Base-by-base conservation (phyloP, 768 basidiomycete species). In the Mycena pura region DNA sequence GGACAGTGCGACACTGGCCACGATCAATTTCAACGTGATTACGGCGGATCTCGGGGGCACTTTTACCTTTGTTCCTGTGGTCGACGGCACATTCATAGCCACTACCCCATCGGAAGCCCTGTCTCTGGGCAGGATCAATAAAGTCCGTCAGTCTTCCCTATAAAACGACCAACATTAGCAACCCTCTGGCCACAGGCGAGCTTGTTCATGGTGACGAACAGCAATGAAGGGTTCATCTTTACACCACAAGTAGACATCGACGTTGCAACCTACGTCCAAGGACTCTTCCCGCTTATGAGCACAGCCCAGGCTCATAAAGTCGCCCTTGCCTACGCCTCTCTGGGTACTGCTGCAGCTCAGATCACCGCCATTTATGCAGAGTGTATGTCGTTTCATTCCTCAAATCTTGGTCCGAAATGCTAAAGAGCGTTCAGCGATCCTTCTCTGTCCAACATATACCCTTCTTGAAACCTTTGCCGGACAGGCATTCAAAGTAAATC, bases 1-100 rank as follows among this genome's bases (percentile, higher is more conserved):
- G 14, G 43, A 60, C 15, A 22, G 31, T 28, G 47, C 47, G 2
- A 50, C 28, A 2, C 67, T 75, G 5, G 56, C 67, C 34, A 43
- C 46, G 17, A 56, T 57, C 21, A 74, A 75, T 60, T 14, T 22
- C 13, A 15, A 62, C 13, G 21, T 71, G 10, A 57, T 55, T 5
- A 1, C 0, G 1, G 50, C 63, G 39, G 68, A 48, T 8, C 74
- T 76, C 60, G 68, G 7, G 43, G 68, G 68, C 1, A 69, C 67
- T 13, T 69, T 25, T 21, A 29, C 51, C 21, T 75, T 73, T n/a
- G 59, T 63, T 14, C 73, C 76, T 0, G 71, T 76, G 15, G 64
- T 76, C 6, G 75, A 76, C 32, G 74, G 69, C 1, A 64, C 66
- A 5, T 72, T 74, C 50, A 77, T 76, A 17, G 13, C 63, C 1